Evolutionary conservation across 306 rosid genomes (phyloP), one percentile per base, ranked within the genome.

Genomic region (Sindora glabra): DNA sequence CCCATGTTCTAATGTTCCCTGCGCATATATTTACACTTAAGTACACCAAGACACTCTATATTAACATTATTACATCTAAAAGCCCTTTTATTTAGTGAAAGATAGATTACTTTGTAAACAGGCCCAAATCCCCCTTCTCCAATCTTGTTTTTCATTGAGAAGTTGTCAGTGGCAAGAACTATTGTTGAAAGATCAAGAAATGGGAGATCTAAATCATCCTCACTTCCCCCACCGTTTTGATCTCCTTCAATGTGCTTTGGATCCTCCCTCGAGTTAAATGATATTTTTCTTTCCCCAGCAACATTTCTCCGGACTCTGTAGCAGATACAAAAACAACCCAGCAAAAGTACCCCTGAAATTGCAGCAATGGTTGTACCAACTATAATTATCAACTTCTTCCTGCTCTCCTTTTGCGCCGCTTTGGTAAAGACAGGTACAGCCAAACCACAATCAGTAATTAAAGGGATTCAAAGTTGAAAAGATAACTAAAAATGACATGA

Each of bases 201-300:
- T 12, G 62, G 70, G 13, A 65, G 62, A 8, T 72, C 73, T 50
- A 77, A 26, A 34, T 77, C 75, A 22, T 77, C 75, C 27, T 40
- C 56, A 37, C 29, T 34, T 3, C 48, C 76, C 41, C 46, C 70
- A 29, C 7, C 34, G 15, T 11, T 42, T 8, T 34, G 27, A 42
- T 23, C 52, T 50, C 3, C 11, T n/a, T 21, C 23, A 3, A 44
- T 6, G 13, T 27, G 5, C 6, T 27, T 27, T 27, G 3, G 3
- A 27, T 27, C 32, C 6, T 3, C 3, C 6, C 32, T n/a, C n/a
- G n/a, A n/a, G n/a, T n/a, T n/a, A n/a, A n/a, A 27, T 27, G 32
- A 27, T 3, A 27, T 3, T 3, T 3, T 27, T 3, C 6, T 27
- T 27, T 27, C 32, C 3, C 32, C 32, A 3, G 3, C 6, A 3